phyloP scores from a whole-genome alignment of 2,329 filamentous ascomycete genomes.

The Sporothrix pseudoabietina region DNA sequence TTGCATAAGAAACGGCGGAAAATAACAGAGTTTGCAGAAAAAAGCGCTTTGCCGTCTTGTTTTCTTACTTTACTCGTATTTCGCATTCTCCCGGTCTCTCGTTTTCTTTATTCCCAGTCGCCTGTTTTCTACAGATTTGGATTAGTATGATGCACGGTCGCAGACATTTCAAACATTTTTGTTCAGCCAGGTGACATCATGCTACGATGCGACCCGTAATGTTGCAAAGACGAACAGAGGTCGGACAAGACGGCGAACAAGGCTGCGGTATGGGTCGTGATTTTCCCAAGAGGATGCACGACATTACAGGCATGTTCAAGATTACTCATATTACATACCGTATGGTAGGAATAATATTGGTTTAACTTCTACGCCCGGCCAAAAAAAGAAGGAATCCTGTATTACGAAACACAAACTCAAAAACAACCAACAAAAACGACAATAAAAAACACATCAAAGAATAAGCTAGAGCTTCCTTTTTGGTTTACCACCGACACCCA shows the following conservation, averaged over 20 bases:
- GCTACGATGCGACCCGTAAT: neutral
- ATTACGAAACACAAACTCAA: neutral
- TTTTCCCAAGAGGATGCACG: neutral
- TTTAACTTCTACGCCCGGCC: neutral
- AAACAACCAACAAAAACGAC: neutral
- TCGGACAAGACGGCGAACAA: neutral
- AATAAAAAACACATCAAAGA: neutral
- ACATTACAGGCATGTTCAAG: neutral
- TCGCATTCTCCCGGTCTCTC: neutral
- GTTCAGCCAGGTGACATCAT: slow-evolving; percentile 9
- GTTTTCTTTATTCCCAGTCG: neutral
- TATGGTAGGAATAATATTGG: neutral
- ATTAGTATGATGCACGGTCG: neutral
- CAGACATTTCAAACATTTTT: no score
- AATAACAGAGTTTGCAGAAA: neutral
- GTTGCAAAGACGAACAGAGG: slow-evolving; percentile 12
- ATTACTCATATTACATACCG: neutral
- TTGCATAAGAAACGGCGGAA: neutral
- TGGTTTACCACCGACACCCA: slow-evolving; percentile 13
- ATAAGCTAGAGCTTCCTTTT: slow-evolving; percentile 18
- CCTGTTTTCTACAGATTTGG: slow-evolving; percentile 5
- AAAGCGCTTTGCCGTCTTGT: neutral
- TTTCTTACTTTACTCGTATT: slow-evolving; percentile 9
- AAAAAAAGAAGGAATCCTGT: slow-evolving; percentile 17
- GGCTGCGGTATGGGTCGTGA: neutral